These are phyloP conservation scores for Chimonanthus salicifolius DNA, from an alignment of 164 flowering plant genomes.

Conservation along the genomic window DNA sequence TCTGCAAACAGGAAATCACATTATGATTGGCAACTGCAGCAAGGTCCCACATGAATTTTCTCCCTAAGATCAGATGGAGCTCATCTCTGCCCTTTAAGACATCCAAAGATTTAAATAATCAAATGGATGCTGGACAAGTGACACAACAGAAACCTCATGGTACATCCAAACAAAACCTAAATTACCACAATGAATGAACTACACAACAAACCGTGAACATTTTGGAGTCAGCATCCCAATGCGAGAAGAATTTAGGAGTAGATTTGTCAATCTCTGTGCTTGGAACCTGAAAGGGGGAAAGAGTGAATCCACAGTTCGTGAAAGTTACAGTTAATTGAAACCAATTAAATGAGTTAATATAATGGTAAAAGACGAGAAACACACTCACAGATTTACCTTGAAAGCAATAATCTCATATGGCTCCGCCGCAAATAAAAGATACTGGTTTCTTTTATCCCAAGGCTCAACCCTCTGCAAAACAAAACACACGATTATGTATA, in stretches of 20 bases:
- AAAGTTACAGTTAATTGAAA: neutral
- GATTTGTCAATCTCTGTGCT: constrained; percentile 98
- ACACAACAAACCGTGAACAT: constrained; percentile 77
- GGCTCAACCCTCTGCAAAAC: constrained; percentile 67
- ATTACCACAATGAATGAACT: neutral
- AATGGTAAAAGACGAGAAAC: neutral
- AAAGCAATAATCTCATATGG: constrained; percentile 95
- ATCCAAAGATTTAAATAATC: no score
- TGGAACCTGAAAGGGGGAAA: constrained; percentile 61
- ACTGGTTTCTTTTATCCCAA: constrained; percentile 80
- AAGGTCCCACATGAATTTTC: no score
- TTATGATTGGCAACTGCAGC: no score
- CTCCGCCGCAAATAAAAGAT: constrained; percentile 92
- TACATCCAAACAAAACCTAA: neutral
- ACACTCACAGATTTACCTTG: constrained; percentile 41
- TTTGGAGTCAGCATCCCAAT: constrained; percentile 98
- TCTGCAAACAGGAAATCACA: no score
- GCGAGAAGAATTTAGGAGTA: constrained; percentile 94
- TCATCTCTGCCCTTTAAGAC: no score
- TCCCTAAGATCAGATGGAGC: no score
- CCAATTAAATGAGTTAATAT: neutral
- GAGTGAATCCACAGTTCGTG: neutral
- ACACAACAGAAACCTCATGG: neutral
- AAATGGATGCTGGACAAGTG: neutral
- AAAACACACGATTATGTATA: neutral